Percentiles rank a stretch among this genome's conserved stretches.
Evolutionary conservation across 345 rosid genomes (phyloP).

Genomic region (Sapria himalayana): DNA sequence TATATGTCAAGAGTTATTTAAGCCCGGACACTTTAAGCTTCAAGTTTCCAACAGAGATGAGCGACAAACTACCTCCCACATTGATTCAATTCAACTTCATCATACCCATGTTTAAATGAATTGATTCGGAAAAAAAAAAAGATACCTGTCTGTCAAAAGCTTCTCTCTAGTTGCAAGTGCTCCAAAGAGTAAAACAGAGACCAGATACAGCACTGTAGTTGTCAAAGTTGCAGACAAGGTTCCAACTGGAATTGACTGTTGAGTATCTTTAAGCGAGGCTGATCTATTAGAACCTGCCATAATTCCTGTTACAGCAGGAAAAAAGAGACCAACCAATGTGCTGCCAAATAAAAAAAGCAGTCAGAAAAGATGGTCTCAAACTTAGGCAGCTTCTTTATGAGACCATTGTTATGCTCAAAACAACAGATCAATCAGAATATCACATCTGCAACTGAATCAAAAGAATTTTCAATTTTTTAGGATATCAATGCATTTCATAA

Average conservation of each 20-base stretch:
- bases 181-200: conserved; percentile 73
- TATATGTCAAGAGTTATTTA: too few species aligned
- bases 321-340: conserved; percentile 91
- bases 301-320: conserved; percentile 98
- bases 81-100: too few species aligned
- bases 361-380: conserved; percentile 8
- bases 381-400: too few species aligned
- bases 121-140: conserved; percentile 3
- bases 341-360: conserved; percentile 15
- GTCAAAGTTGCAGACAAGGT: conserved; percentile 88
- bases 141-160: conserved; percentile 87
- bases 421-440: too few species aligned
- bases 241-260: conserved; percentile 85
- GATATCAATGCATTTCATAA: too few species aligned
- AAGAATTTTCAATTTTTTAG: too few species aligned
- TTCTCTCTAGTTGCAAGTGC: conserved; percentile 71
- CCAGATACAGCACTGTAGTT: conserved; percentile 53
- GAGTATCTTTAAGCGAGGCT: conserved; percentile 85
- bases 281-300: conserved; percentile 99
- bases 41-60: too few species aligned
- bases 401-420: too few species aligned
- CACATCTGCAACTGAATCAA: too few species aligned
- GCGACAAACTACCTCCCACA: too few species aligned
- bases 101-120: background rate
- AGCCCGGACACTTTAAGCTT: too few species aligned